Conservation (phyloP, 108 stramenopile species). For the Cyclotella atomus region DNA sequence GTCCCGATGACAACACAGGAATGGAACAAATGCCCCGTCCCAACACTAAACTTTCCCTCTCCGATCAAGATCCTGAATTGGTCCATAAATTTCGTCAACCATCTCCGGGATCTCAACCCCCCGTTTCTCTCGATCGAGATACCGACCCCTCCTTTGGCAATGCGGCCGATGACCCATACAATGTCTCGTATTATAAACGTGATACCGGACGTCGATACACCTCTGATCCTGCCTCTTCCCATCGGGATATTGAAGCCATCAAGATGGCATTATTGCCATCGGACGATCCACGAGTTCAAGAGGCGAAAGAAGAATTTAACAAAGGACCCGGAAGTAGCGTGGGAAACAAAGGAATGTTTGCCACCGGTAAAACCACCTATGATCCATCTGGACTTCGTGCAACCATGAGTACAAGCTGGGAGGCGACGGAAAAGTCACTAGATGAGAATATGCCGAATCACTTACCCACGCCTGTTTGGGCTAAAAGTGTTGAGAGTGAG, state of each 20-base stretch:
- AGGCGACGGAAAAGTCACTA: slow-evolving; percentile 62
- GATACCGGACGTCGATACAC: slow-evolving; percentile 82
- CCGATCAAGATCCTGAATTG: slow-evolving; percentile 55
- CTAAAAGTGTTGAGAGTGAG: slow-evolving; percentile 57
- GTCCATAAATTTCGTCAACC: slow-evolving; percentile 71
- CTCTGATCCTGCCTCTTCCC: slow-evolving; percentile 51
- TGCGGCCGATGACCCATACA: slow-evolving; percentile 76
- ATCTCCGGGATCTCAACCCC: slow-evolving; percentile 81
- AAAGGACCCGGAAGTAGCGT: slow-evolving; percentile 67
- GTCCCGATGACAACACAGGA: slow-evolving; percentile 65
- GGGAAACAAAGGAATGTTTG: slow-evolving; percentile 85
- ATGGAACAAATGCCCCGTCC: slow-evolving; percentile 69
- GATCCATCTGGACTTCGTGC: slow-evolving; percentile 84
- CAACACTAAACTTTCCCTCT: slow-evolving; percentile 52
- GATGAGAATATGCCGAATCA: slow-evolving; percentile 89
- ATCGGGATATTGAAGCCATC: slow-evolving; percentile 67
- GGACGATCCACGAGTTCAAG: slow-evolving; percentile 69
- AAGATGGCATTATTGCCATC: slow-evolving; percentile 71
- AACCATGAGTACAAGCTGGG: slow-evolving; percentile 80
- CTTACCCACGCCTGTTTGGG: slow-evolving; percentile 75
- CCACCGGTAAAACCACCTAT: slow-evolving; percentile 81
- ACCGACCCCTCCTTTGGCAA: slow-evolving; percentile 49
- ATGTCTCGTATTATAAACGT: slow-evolving; percentile 82
- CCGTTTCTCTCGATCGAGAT: slow-evolving; percentile 54
- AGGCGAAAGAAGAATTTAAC: slow-evolving; percentile 67